phyloP scores from a whole-genome alignment of 768 basidiomycete species.

The Termitomyces sp. region DNA sequence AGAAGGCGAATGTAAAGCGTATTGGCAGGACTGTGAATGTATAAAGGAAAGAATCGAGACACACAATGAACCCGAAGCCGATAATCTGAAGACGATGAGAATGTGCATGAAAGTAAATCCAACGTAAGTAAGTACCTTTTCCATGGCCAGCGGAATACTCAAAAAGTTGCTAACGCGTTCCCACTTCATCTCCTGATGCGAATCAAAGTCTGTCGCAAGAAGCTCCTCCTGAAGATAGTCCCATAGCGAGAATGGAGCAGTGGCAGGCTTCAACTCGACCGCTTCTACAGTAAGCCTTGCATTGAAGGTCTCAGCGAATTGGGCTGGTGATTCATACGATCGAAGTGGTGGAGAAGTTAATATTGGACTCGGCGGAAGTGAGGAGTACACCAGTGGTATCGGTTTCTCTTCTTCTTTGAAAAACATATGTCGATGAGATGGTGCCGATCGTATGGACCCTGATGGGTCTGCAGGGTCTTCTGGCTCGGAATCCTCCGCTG shows the following conservation, averaged over 20 bases:
- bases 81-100: constrained; percentile 54
- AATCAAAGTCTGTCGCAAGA: constrained; percentile 89
- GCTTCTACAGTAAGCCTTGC: constrained; percentile 15
- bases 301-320: constrained; percentile 19
- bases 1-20: constrained; percentile 63
- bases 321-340: constrained; percentile 21
- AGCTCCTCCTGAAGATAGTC: constrained; percentile 88
- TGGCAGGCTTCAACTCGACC: constrained; percentile 14
- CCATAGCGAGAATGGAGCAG: constrained; percentile 75
- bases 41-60: constrained; percentile 95
- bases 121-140: constrained; percentile 64
- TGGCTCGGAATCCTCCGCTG: constrained; percentile 20
- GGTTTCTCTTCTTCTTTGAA: constrained; percentile 17
- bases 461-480: constrained; percentile 18
- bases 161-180: constrained; percentile 96
- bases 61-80: constrained; percentile 87
- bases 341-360: constrained; percentile 36
- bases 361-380: constrained; percentile 70
- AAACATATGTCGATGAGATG: constrained; percentile 13
- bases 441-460: constrained; percentile 10
- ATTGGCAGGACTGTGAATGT: constrained; percentile 98
- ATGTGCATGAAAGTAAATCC: neutral
- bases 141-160: constrained; percentile 85
- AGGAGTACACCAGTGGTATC: constrained; percentile 56
- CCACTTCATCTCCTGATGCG: constrained; percentile 91